phyloP scores from a whole-genome alignment of 2,329 filamentous ascomycete genomes.

The Colletotrichum sidae region DNA sequence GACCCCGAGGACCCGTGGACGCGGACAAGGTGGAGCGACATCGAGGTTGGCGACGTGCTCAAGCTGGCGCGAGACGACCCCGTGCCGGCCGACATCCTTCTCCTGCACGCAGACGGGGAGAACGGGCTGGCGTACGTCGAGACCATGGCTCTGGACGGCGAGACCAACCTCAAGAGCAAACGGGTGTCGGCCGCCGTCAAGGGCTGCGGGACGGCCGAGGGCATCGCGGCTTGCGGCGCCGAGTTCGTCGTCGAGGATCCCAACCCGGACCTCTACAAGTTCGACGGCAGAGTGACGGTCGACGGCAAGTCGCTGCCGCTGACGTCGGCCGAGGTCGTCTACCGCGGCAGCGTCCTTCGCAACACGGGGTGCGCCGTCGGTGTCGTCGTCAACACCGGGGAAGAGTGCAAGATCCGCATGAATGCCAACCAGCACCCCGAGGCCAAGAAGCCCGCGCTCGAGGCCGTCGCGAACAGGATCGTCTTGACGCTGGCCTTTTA shows the following conservation, averaged over 20 bases:
- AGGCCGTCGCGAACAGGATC: conserved; percentile 81
- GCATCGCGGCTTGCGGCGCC: conserved; percentile 66
- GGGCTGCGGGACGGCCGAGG: conserved; percentile 64
- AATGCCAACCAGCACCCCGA: conserved; percentile 90
- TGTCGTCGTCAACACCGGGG: conserved; percentile 87
- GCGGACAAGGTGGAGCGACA: conserved; percentile 55
- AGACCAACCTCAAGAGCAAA: conserved; percentile 85
- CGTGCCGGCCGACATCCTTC: conserved; percentile 83
- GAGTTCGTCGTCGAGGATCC: conserved; percentile 81
- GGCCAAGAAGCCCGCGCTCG: conserved; percentile 84
- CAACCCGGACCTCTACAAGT: conserved; percentile 81
- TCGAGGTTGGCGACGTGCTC: conserved; percentile 63
- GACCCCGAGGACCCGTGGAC: conserved; percentile 69
- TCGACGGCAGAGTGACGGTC: conserved; percentile 75
- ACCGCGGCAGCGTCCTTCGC: conserved; percentile 85
- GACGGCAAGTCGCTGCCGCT: conserved; percentile 72
- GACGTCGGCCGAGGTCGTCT: conserved; percentile 85
- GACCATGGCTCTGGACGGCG: conserved; percentile 86
- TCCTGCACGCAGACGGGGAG: conserved; percentile 81
- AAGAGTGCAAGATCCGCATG: conserved; percentile 93
- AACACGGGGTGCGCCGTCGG: conserved; percentile 82
- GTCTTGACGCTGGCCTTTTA: conserved; percentile 85
- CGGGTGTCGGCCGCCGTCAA: conserved; percentile 72
- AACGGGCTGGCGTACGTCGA: conserved; percentile 86
- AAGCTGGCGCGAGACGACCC: conserved; percentile 75